phyloP scores from a whole-genome alignment of 2,329 filamentous ascomycete species.

The Xylariaceae sp. region DNA sequence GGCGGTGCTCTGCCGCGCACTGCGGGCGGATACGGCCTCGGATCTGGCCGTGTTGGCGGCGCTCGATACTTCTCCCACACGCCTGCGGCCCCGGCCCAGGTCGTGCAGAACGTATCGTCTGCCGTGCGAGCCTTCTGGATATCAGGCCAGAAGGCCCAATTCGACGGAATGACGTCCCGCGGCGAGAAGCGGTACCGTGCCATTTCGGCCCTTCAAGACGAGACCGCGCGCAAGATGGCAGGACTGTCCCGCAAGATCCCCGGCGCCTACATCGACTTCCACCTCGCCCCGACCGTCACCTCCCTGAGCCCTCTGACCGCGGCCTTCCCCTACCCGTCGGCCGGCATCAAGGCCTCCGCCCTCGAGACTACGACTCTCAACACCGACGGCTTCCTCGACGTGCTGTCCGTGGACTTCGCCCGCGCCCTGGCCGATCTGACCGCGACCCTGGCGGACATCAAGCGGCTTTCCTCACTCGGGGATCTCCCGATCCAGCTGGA shows the following conservation, averaged over 20 bases:
- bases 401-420: slow-evolving; percentile 85
- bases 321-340: slow-evolving; percentile 50
- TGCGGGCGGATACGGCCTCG: slow-evolving; percentile 84
- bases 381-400: slow-evolving; percentile 80
- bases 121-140: slow-evolving; percentile 90
- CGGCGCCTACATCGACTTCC: slow-evolving; percentile 87
- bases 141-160: slow-evolving; percentile 86
- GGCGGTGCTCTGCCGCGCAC: slow-evolving; percentile 83
- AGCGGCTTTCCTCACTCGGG: slow-evolving; percentile 74
- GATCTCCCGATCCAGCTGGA: slow-evolving; percentile 81
- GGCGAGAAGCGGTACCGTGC: slow-evolving; percentile 80
- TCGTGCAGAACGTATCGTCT: slow-evolving; percentile 92
- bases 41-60: slow-evolving; percentile 69
- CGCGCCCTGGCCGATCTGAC: slow-evolving; percentile 83
- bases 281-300: slow-evolving; percentile 85
- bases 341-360: slow-evolving; percentile 45
- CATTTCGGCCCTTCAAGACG: slow-evolving; percentile 74
- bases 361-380: slow-evolving; percentile 66
- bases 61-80: slow-evolving; percentile 89
- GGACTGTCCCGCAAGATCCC: slow-evolving; percentile 58
- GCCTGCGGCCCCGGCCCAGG: slow-evolving; percentile 82
- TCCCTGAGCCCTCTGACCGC: slow-evolving; percentile 74
- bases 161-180: slow-evolving; percentile 73
- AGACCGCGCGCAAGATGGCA: slow-evolving; percentile 69
- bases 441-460: slow-evolving; percentile 77